Percentiles rank a stretch among this genome's conserved stretches.
Evolutionary conservation across 768 basidiomycete genomes (phyloP).

Genomic region (Jaapia argillacea): DNA sequence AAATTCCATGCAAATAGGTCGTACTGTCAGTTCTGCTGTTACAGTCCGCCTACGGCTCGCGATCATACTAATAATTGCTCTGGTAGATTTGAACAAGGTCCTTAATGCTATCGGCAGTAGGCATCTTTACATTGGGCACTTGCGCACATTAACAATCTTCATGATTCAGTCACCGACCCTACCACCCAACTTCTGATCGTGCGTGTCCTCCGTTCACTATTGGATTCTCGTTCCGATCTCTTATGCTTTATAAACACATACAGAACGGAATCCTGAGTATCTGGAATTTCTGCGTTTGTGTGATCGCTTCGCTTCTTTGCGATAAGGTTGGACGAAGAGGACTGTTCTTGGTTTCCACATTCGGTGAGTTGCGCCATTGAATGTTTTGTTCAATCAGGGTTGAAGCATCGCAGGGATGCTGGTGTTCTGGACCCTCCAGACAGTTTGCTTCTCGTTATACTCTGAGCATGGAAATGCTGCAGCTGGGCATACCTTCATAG

Average conservation of each 20-base stretch:
- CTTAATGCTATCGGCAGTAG: conserved; percentile 17
- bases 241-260: conserved; percentile 26
- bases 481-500: conserved; percentile 20
- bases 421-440: conserved; percentile 16
- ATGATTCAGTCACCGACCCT: conserved; percentile 11
- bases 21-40: neutral
- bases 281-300: conserved; percentile 45
- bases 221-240: conserved; percentile 27
- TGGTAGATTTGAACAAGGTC: conserved; percentile 11
- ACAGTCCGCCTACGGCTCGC: neutral
- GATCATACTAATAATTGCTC: neutral
- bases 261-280: conserved; percentile 47
- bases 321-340: conserved; percentile 40
- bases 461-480: conserved; percentile 8
- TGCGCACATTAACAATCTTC: no score
- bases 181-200: conserved; percentile 11
- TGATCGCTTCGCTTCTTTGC: conserved; percentile 36
- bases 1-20: neutral
- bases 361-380: conserved; percentile 21
- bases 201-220: conserved; percentile 3
- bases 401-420: conserved; percentile 3
- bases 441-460: conserved; percentile 10
- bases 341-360: conserved; percentile 37
- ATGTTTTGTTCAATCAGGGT: conserved; percentile 7
- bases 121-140: no score